Base-by-base conservation (phyloP, 768 basidiomycete genomes). In the Russula compacta region DNA sequence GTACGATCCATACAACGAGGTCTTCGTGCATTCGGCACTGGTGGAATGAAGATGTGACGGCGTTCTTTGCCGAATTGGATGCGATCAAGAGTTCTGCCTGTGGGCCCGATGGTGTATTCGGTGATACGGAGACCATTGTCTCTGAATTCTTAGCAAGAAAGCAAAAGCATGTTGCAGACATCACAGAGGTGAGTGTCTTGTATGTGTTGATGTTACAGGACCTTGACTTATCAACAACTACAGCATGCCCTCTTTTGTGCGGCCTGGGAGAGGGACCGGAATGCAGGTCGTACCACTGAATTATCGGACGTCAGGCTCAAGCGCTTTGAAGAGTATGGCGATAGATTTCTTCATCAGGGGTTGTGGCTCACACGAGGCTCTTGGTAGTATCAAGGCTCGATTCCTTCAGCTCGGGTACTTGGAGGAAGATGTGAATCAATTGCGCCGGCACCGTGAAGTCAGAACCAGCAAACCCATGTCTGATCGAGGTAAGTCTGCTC, bases 401-500 rank as follows among this genome's bases (percentile, higher is more conserved):
- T 54, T 56, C 17, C 55, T 57, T 24, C 6, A 29, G 6, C 50
- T 53, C 1, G 60, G 55, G 0, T 57, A 64, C 46, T 32, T 9
- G 0, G 43, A 53, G 46, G 42, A 21, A 21, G 64, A 64, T 21
- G 46, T 64, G 39, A 36, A 32, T 24, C n/a, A 44, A 1, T 14
- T 64, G 6, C 47, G 64, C 10, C n/a, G 6, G 11, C 64, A 64
- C 35, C 54, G 36, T 33, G 64, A 64, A 54, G 60, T 64, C 38
- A 46, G 19, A 36, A 36, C 12, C 12, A 56, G 54, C 35, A 64
- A 64, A 47, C 60, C 64, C 12, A 53, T 64, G 47, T 48, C 64
- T 12, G 46, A 56, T 46, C 49, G 64, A 50, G 56, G 64, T 64
- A 44, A 39, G 24, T 46, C n/a, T 14, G 14, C 8, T 8, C 3